Base-by-base conservation (phyloP, 2,329 filamentous ascomycete genomes). In the Beauveria medogensis region DNA sequence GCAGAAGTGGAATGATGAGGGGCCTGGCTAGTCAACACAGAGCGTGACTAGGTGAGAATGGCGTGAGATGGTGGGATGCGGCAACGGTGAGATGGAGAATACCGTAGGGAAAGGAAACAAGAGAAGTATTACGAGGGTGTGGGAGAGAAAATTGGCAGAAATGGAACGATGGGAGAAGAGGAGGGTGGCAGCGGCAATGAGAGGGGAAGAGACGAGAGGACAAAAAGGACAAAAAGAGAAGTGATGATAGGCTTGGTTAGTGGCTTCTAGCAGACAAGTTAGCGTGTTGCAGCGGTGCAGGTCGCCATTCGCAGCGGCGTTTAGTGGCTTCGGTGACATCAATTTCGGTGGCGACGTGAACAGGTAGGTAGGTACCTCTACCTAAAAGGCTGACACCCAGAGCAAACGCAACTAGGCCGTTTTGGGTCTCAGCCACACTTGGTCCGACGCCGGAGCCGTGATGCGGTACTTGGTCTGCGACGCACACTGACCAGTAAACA, bases 361-460 rank as follows among this genome's bases (percentile, higher is more conserved):
- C 26, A 24, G 24, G 24, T 24, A 4, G 24, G 24, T 24, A 24
- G 24, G 24, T 24, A 24, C 24, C 24, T 24, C 24, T 24, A 24
- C 24, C 24, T 24, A 16, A 37, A 37, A 37, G 34, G 34, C 26
- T 18, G 47, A 20, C 14, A 30, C 24, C 40, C 40, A 44, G 40
- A 30, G 53, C 41, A 55, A 55, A 46, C 53, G 26, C 54, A 16
- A 43, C 54, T 37, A 56, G 14, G 6, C 54, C 14, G 41, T 24
- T 56, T 56, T 2, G 10, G 41, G 26, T 22, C 26, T 7, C 12
- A 7, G 18, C 26, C 28, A 46, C 54, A 43, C 54, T 16, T 22
- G 40, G 54, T 44, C 54, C 54, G 54, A 56, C 54, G 41, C 41
- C 54, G 54, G 54, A 52, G 48, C 6, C 28, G n/a, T n/a, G 22